These are phyloP conservation scores for Sarocladium strictum DNA, from an alignment of 2,329 filamentous ascomycete species.

Conservation along the genomic window DNA sequence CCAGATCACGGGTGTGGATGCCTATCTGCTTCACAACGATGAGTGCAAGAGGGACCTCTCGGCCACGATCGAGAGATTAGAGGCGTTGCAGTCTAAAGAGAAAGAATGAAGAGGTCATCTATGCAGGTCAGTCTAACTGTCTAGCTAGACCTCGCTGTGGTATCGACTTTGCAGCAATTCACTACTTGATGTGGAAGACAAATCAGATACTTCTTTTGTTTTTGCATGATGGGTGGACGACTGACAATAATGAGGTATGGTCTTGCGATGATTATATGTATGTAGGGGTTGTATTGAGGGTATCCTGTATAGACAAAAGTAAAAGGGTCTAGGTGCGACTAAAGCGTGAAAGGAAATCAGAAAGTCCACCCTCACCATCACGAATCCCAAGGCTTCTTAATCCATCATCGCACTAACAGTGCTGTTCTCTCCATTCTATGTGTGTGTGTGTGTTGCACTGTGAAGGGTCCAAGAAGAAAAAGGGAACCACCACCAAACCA, in stretches of 20 bases:
- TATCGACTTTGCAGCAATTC: no score
- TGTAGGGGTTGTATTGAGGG: neutral
- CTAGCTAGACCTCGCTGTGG: no score
- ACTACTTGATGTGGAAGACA: no score
- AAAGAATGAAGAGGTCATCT: no score
- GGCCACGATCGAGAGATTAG: no score
- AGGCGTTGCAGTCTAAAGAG: no score
- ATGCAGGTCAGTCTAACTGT: no score
- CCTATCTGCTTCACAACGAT: no score
- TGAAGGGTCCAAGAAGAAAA: neutral
- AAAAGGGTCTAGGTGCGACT: neutral
- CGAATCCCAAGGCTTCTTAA: neutral
- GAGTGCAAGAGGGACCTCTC: no score
- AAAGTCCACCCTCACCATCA: neutral
- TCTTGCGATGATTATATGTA: neutral
- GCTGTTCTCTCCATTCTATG: constrained; percentile 6
- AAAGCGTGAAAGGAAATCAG: neutral
- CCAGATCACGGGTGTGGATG: no score
- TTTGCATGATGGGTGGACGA: neutral
- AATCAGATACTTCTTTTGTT: no score
- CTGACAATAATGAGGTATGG: no score
- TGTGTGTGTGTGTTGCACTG: neutral
- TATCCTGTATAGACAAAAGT: neutral
- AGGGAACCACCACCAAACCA: neutral
- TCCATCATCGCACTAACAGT: neutral